Percentiles rank a stretch among this genome's conserved stretches.
Evolutionary conservation across 345 rosid species (phyloP).

Genomic region (Bretschneidera sinensis): DNA sequence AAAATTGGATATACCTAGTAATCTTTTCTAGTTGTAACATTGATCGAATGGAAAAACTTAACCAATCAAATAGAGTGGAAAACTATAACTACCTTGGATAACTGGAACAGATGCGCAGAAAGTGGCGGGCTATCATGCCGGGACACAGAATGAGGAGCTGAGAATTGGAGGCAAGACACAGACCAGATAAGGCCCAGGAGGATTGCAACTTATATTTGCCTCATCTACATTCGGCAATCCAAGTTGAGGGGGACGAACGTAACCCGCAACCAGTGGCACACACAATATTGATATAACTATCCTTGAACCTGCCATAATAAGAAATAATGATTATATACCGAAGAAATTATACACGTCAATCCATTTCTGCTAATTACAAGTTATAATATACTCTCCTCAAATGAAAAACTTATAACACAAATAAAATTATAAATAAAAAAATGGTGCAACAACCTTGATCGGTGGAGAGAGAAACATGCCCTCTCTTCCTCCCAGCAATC

Average conservation of each 20-base stretch:
- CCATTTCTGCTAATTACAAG: no score
- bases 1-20: constrained; percentile 9
- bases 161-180: constrained; percentile 85
- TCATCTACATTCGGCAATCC: constrained; percentile 58
- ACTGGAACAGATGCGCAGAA: not conserved
- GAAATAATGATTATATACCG: not conserved
- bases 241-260: constrained; percentile 80
- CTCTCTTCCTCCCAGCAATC: constrained; percentile 97
- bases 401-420: not conserved
- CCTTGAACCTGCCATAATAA: constrained; percentile 54
- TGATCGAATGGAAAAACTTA: not conserved
- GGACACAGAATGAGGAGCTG: constrained; percentile 80
- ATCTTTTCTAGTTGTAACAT: not conserved
- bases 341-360: not conserved
- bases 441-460: constrained; percentile 46
- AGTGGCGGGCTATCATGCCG: constrained; percentile 33
- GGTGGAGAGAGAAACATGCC: constrained; percentile 62
- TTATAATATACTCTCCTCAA: no score
- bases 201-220: constrained; percentile 78
- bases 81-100: constrained; percentile 1
- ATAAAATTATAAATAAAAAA: no score
- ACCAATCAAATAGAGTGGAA: constrained; percentile 2
- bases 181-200: constrained; percentile 83
- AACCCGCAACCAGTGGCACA: constrained; percentile 81
- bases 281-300: constrained; percentile 73